Evolutionary conservation across 495 filamentous ascomycete genomes (phyloP).

Genomic region (Elasticomyces elasticus): DNA sequence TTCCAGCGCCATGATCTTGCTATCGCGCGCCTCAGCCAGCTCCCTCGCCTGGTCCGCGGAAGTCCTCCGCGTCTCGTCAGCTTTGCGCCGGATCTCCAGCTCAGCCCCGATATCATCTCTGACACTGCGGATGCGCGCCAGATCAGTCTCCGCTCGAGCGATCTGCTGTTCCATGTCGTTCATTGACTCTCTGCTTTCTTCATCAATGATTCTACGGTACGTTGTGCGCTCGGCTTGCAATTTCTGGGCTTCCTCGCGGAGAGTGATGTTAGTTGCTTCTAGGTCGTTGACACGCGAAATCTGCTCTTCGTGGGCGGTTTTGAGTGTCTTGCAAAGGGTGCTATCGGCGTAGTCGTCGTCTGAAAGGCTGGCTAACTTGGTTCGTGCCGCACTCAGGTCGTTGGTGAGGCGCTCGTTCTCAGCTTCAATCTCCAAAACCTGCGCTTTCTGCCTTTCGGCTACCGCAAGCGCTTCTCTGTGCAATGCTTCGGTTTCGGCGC

Average conservation of each 20-base stretch:
- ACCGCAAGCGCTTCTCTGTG: constrained; percentile 63
- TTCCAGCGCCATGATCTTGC: constrained; percentile 68
- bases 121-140: constrained; percentile 69
- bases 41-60: constrained; percentile 64
- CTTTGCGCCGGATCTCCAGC: constrained; percentile 63
- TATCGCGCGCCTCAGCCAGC: constrained; percentile 61
- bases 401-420: constrained; percentile 73
- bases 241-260: constrained; percentile 77
- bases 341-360: constrained; percentile 92
- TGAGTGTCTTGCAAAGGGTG: constrained; percentile 84
- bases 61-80: constrained; percentile 62
- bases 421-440: constrained; percentile 62
- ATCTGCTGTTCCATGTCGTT: constrained; percentile 72
- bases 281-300: constrained; percentile 84
- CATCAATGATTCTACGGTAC: constrained; percentile 68
- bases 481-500: constrained; percentile 54
- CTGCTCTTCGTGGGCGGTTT: constrained; percentile 81
- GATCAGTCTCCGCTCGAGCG: constrained; percentile 68
- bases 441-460: constrained; percentile 73
- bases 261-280: constrained; percentile 75
- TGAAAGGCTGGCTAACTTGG: constrained; percentile 57
- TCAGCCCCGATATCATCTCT: constrained; percentile 81
- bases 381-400: constrained; percentile 61
- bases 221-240: constrained; percentile 73
- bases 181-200: constrained; percentile 58